Evolutionary conservation across 1,284 basidiomycete species (phyloP).

Genomic region (Irpex rosettiformis): DNA sequence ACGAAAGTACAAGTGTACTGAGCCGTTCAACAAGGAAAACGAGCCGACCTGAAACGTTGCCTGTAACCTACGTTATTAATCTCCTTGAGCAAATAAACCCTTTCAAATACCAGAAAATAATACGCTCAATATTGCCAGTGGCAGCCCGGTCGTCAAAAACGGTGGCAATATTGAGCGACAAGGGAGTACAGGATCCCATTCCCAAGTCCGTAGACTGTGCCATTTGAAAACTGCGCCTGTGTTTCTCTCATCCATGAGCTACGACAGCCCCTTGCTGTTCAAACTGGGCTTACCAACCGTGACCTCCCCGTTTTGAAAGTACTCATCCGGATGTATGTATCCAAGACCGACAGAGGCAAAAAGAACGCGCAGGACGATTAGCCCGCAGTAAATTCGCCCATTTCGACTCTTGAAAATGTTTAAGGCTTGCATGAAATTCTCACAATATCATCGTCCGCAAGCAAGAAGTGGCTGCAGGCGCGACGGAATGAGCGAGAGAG

Average conservation of each 20-base stretch:
- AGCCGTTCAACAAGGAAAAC: slow-evolving; percentile 32
- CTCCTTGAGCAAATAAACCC: not conserved
- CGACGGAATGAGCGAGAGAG: not conserved
- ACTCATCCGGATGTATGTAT: slow-evolving; percentile 41
- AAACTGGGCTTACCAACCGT: slow-evolving; percentile 28
- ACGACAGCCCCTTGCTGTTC: not conserved
- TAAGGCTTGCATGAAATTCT: not conserved
- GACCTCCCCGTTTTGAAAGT: slow-evolving; percentile 40
- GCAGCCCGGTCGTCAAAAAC: slow-evolving; percentile 33
- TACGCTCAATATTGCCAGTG: slow-evolving; percentile 22
- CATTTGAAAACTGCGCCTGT: slow-evolving; percentile 29
- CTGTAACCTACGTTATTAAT: slow-evolving; percentile 11
- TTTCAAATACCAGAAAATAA: slow-evolving; percentile 20
- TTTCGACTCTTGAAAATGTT: not conserved
- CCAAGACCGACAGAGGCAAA: slow-evolving; percentile 33
- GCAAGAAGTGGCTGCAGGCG: not conserved
- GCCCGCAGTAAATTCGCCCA: slow-evolving; percentile 14
- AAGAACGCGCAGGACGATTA: slow-evolving; percentile 26
- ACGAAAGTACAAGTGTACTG: slow-evolving; percentile 29
- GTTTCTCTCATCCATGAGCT: not conserved
- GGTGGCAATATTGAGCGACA: slow-evolving; percentile 34
- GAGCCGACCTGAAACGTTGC: not conserved
- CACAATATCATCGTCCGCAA: not conserved
- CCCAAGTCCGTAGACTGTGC: slow-evolving; percentile 33
- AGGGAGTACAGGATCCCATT: slow-evolving; percentile 33